A percentile compares a stretch with the other conserved stretches of the same genome.
Evolutionary conservation across 176 grass and related monocot species (phyloP).

Genomic region (Oryza australiensis): DNA sequence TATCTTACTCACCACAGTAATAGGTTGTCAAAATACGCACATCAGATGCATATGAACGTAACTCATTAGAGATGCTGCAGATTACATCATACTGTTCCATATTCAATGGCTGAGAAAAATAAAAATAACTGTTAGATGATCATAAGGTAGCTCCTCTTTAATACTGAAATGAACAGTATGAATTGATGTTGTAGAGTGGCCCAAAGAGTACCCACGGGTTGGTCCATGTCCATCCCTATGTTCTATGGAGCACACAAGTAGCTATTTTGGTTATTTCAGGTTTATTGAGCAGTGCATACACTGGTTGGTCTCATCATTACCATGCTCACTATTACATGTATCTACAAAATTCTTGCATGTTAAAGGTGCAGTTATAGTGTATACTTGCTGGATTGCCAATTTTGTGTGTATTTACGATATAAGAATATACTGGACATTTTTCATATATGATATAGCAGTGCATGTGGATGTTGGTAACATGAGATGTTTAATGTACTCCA

Average conservation of each 20-base stretch:
- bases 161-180: slow-evolving; percentile 10
- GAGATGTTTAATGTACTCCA: neutral
- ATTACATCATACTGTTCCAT: slow-evolving; percentile 88
- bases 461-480: neutral
- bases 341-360: neutral
- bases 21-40: slow-evolving; percentile 94
- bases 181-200: neutral
- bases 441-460: neutral
- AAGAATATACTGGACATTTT: neutral
- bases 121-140: slow-evolving; percentile 42
- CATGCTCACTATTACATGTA: neutral
- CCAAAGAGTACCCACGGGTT: neutral
- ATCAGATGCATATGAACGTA: slow-evolving; percentile 77
- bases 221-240: neutral
- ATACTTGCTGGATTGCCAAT: neutral
- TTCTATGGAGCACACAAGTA: neutral
- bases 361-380: no score
- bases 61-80: slow-evolving; percentile 81
- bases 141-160: neutral
- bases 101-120: slow-evolving; percentile 80
- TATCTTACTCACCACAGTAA: slow-evolving; percentile 69
- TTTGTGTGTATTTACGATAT: neutral
- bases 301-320: slow-evolving; percentile 13
- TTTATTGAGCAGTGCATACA: neutral
- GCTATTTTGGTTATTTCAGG: slow-evolving; percentile 8